Conservation (phyloP, 2,329 filamentous ascomycete genomes). For the Pestalotiopsis fici region DNA sequence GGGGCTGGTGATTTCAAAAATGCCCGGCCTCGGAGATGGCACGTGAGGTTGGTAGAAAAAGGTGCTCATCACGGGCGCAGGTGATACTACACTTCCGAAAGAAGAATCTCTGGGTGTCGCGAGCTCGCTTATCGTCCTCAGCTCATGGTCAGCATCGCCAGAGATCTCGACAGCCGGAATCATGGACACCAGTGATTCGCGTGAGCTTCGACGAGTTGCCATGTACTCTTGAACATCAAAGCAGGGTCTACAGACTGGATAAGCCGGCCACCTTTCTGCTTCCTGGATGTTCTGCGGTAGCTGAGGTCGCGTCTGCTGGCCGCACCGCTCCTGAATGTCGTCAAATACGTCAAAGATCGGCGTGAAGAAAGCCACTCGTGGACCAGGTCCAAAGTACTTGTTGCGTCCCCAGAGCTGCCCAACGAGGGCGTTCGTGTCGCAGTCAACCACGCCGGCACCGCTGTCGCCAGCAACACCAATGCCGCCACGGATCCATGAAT, state of each 20-base stretch:
- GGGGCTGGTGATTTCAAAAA: constrained; percentile 36
- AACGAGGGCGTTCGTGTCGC: constrained; percentile 36
- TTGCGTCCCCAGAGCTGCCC: constrained; percentile 48
- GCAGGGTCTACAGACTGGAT: constrained; percentile 41
- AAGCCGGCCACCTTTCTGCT: constrained; percentile 38
- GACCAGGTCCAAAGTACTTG: constrained; percentile 41
- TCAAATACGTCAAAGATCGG: constrained; percentile 45
- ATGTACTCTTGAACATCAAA: constrained; percentile 42
- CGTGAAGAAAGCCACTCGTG: constrained; percentile 43
- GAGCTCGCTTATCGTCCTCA: constrained; percentile 42
- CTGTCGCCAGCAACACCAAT: constrained; percentile 47
- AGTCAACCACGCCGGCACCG: constrained; percentile 44
- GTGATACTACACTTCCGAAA: constrained; percentile 30
- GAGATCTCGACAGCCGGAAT: constrained; percentile 30
- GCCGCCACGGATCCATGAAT: constrained; percentile 46
- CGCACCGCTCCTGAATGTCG: constrained; percentile 46
- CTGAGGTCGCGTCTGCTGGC: constrained; percentile 36
- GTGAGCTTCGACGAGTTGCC: constrained; percentile 41
- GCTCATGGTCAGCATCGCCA: constrained; percentile 37
- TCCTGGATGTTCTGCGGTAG: constrained; percentile 43
- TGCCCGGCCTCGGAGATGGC: constrained; percentile 31
- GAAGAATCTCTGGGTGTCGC: constrained; percentile 39
- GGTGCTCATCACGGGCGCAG: constrained; percentile 20
- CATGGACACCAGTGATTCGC: constrained; percentile 43
- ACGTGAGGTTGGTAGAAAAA: constrained; percentile 25